A percentile compares a stretch with the other conserved stretches of the same genome.
These are phyloP conservation scores for Emericellopsis terricola DNA, from an alignment of 495 filamentous ascomycete species.

Conservation along the genomic window DNA sequence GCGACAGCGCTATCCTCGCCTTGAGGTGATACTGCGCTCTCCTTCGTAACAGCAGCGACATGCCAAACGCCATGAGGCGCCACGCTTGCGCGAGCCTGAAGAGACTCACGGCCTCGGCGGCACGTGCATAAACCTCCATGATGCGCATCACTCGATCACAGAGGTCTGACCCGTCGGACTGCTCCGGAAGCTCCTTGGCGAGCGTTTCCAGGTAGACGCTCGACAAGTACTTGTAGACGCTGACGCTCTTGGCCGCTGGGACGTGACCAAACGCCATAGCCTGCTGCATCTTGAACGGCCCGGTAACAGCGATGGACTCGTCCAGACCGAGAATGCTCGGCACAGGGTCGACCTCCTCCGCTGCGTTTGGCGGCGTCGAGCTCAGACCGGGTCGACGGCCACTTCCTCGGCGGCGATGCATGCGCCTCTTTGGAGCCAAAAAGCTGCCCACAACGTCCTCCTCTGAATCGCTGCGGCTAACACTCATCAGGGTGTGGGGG, in stretches of 20 bases:
- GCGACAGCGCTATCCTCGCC: conserved; percentile 12
- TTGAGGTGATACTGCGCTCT: conserved; percentile 38
- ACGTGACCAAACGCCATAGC: conserved; percentile 43
- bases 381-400: conserved; percentile 21
- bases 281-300: conserved; percentile 36
- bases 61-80: conserved; percentile 46
- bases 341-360: conserved; percentile 19
- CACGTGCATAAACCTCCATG: conserved; percentile 41
- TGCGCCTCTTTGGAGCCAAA: conserved; percentile 28
- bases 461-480: conserved; percentile 49
- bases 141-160: conserved; percentile 28
- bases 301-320: conserved; percentile 37
- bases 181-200: conserved; percentile 18
- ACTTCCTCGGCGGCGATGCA: conserved; percentile 17
- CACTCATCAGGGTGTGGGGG: conserved; percentile 22
- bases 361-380: conserved; percentile 39
- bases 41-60: conserved; percentile 38
- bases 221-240: conserved; percentile 40
- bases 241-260: conserved; percentile 31
- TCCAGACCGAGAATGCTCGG: conserved; percentile 37
- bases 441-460: conserved; percentile 45
- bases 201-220: conserved; percentile 36
- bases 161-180: conserved; percentile 10
- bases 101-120: conserved; percentile 38
- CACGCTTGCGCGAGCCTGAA: conserved; percentile 57